Evolutionary conservation across 305 asterid species (phyloP), one percentile per base, ranked within the genome.

Genomic region (Petunia hybrid): DNA sequence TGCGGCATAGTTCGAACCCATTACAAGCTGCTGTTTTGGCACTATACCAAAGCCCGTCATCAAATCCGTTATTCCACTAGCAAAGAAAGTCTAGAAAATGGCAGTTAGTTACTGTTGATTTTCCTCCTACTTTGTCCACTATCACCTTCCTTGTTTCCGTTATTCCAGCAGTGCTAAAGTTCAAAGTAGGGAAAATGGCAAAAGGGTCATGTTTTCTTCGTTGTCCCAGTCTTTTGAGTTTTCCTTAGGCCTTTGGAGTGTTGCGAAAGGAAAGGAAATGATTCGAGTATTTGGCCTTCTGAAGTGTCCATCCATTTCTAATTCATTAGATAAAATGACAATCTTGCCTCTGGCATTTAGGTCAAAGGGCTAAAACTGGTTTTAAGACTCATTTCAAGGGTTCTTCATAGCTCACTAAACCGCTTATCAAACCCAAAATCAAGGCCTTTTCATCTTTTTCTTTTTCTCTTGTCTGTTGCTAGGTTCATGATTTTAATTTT

Each of bases 81-180:
- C n/a, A n/a, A n/a, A n/a, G n/a, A n/a, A 16, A 66, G 13, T 1
- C 13, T 0, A 39, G 70, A 3, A 39, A 38, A 22, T 60, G 16
- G 85, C 97, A 92, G 71, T 91, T 89, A 57, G 89, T 91, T 42
- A 92, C 84, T 16, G 90, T 91, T 74, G 99, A 91, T 87, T 87
- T 94, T 31, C 93, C 98, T 8, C 86, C 87, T 0, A 93, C 31
- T 22, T 64, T 91, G 83, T 96, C 98, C 80, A 96, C 94, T n/a
- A 91, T 90, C 85, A 96, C 71, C 80, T 85, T 92, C 82, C 98
- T 98, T 53, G 85, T 88, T 59, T 94, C 92, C 99, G 91, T 22
- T 22, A n/a, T 22, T 61, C 41, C 40, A 31, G 4, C 40, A 4
- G 35, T n/a, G 63, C 63, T 5, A n/a, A 57, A 14, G 31, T 22